Evolutionary conservation across 78 protist species (phyloP).

Genomic region (Dictyostelium purpureum): DNA sequence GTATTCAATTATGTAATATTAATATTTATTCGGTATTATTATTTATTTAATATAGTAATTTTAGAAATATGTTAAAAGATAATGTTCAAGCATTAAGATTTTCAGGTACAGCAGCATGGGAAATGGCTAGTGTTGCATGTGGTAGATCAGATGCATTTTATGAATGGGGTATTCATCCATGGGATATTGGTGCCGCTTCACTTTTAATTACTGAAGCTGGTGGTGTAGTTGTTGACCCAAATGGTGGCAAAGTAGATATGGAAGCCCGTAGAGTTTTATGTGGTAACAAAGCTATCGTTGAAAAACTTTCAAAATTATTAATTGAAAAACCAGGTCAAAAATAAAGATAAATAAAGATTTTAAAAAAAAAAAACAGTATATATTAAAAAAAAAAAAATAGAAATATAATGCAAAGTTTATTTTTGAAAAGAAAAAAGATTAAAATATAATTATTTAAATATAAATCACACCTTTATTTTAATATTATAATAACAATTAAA

Average conservation of each 20-base stretch:
- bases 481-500: no score
- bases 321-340: not conserved
- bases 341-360: not conserved
- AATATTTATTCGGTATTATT: not conserved
- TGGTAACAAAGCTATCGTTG: slow-evolving; percentile 37
- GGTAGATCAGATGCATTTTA: slow-evolving; percentile 77
- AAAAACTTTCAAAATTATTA: slow-evolving; percentile 43
- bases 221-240: slow-evolving; percentile 77
- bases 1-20: not conserved
- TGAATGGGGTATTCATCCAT: slow-evolving; percentile 89
- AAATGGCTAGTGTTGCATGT: slow-evolving; percentile 83
- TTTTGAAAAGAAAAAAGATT: not conserved
- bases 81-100: slow-evolving; percentile 79
- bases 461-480: no score
- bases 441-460: no score
- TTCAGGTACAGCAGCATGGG: slow-evolving; percentile 86
- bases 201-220: slow-evolving; percentile 90
- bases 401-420: not conserved
- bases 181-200: slow-evolving; percentile 92
- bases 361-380: not conserved
- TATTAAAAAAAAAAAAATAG: not conserved
- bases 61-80: slow-evolving; percentile 39
- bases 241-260: slow-evolving; percentile 38
- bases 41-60: slow-evolving; percentile 18
- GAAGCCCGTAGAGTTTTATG: slow-evolving; percentile 58